Evolutionary conservation across 2,329 filamentous ascomycete genomes (phyloP).

Genomic region (Acephala macrosclerotiorum): DNA sequence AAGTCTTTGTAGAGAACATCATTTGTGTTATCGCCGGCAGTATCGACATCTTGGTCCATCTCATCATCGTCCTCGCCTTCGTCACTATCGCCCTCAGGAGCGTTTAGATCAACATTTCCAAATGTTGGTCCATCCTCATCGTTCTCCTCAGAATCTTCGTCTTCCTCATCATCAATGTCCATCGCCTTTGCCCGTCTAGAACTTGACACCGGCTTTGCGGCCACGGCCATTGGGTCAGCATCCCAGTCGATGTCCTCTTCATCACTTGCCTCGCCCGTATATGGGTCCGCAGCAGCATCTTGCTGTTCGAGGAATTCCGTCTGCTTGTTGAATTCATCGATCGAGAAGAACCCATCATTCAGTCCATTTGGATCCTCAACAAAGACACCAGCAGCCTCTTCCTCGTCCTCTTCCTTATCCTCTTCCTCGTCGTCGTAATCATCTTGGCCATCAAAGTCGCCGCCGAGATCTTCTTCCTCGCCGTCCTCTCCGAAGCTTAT

Average conservation of each 20-base stretch:
- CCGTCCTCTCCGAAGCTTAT: slow-evolving; percentile 48
- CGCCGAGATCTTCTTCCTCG: slow-evolving; percentile 46
- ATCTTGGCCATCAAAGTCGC: slow-evolving; percentile 22
- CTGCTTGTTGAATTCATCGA: slow-evolving; percentile 96
- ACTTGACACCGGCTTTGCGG: slow-evolving; percentile 39
- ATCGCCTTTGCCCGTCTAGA: slow-evolving; percentile 43
- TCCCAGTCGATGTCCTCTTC: slow-evolving; percentile 92
- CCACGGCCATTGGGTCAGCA: slow-evolving; percentile 70
- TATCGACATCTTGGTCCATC: slow-evolving; percentile 63
- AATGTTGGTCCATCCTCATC: slow-evolving; percentile 84
- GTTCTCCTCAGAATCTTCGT: slow-evolving; percentile 65
- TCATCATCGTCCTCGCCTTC: slow-evolving; percentile 61
- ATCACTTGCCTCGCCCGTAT: slow-evolving; percentile 77
- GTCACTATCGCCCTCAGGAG: slow-evolving; percentile 73
- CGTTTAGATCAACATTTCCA: slow-evolving; percentile 78
- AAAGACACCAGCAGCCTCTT: slow-evolving; percentile 61
- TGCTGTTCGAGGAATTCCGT: slow-evolving; percentile 89
- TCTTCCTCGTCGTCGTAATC: slow-evolving; percentile 53
- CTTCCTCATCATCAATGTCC: slow-evolving; percentile 47
- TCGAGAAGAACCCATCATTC: slow-evolving; percentile 98
- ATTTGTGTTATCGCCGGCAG: slow-evolving; percentile 74
- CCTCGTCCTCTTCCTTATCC: slow-evolving; percentile 45
- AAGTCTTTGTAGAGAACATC: slow-evolving; percentile 92
- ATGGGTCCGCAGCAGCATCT: slow-evolving; percentile 78
- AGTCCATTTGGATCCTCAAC: slow-evolving; percentile 81